Evolutionary conservation across 2,329 filamentous ascomycete genomes (phyloP), one percentile per base, ranked within the genome.

Genomic region (Phoma herbarum): DNA sequence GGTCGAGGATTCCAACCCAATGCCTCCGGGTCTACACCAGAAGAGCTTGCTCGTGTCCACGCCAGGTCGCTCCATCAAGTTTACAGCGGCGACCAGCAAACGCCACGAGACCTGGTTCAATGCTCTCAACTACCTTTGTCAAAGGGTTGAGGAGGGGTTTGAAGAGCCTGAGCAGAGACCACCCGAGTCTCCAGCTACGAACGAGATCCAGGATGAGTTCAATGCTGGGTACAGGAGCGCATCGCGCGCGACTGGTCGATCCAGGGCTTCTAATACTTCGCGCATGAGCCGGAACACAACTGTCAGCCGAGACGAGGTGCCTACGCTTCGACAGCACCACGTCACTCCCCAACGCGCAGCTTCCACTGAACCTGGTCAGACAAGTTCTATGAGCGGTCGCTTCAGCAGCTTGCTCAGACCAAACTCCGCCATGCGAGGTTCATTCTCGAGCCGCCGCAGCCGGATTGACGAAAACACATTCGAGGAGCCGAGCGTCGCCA

Each of bases 101-200:
- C 86, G 95, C 60, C 95, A 99, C 73, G 95, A 99, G 80, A 98
- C 93, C 0, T 99, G 95, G 95, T 97, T 95, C 84, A 98, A 98
- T 72, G 93, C 95, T 0, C 83, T 99, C 53, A 96, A 92, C 1
- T 99, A 99, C 75, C 85, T 99, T 14, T 84, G 98, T 33, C 84
- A 97, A 28, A 88, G 93, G 44, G 93, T 89, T 25, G 71, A 67
- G 1, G 68, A 84, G 16, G 50, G 23, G 20, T 81, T 82, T 46
- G 71, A 76, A 53, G 77, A 85, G 20, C 39, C 54, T 35, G 88
- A 90, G 35, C 81, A 85, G 43, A 77, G 79, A 29, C 43, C 62
- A 29, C 80, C 85, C 37, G 76, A 79, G 37, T 50, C 64, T 12
- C 84, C 91, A 62, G 88, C 81, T 4, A 69, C 82, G 49, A 85